Conservation (phyloP, 2,329 filamentous ascomycete species). For the Colletotrichum musae region DNA sequence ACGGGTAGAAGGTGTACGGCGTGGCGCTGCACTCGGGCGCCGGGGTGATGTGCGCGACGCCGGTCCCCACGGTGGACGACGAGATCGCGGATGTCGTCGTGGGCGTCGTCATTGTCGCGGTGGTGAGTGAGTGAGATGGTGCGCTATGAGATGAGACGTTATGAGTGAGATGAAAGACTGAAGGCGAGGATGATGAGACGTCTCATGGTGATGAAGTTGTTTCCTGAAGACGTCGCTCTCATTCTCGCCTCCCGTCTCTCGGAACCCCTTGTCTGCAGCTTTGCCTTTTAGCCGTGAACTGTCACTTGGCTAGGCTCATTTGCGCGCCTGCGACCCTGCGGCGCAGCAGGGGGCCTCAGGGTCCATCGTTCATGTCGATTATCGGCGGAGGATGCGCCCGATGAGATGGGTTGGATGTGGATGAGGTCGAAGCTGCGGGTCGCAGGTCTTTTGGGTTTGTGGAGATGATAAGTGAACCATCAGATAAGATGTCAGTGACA, state of each 20-base stretch:
- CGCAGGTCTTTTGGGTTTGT: too few species aligned
- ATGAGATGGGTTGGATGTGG: background rate
- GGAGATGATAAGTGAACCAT: too few species aligned
- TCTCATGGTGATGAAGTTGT: background rate
- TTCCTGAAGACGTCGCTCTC: background rate
- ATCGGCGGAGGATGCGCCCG: background rate
- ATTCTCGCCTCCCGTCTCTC: background rate
- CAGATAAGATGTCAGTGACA: too few species aligned
- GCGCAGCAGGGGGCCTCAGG: background rate
- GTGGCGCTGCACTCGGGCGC: constrained; percentile 1
- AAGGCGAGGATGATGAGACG: background rate
- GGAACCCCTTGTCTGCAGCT: background rate
- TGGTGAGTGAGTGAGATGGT: too few species aligned
- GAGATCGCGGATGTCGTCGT: background rate
- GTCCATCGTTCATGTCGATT: background rate
- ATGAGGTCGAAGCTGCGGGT: too few species aligned
- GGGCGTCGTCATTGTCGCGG: background rate
- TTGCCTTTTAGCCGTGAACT: background rate
- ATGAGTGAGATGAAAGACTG: background rate
- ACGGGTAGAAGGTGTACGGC: background rate
- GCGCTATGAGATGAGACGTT: too few species aligned
- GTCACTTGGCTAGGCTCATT: background rate
- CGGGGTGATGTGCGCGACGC: background rate
- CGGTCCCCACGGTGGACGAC: background rate
- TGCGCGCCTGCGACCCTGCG: constrained; percentile 6